phyloP scores from a whole-genome alignment of 148 eudicot genomes.

The Camellia japonica region DNA sequence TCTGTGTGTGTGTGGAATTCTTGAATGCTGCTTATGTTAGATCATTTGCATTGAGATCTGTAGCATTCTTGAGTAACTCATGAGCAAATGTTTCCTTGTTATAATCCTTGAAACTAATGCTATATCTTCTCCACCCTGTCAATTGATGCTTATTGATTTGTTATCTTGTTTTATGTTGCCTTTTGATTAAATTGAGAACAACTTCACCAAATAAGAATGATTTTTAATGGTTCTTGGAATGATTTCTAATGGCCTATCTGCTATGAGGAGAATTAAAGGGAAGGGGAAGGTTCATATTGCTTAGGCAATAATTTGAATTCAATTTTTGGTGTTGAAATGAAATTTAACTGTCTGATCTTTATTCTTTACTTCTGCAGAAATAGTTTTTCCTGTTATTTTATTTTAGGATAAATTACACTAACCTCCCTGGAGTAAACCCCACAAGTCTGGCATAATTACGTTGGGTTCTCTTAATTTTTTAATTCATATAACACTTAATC shows the following conservation, averaged over 20 bases:
- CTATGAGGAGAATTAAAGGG: not conserved
- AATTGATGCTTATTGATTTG: not conserved
- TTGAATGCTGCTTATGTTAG: slow-evolving; percentile 5
- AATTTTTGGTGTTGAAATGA: not conserved
- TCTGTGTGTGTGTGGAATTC: not conserved
- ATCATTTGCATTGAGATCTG: slow-evolving; percentile 1
- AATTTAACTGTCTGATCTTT: slow-evolving; percentile 6
- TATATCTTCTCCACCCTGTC: not conserved
- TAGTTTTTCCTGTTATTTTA: not conserved
- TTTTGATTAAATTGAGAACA: not conserved
- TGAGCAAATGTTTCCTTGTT: not conserved
- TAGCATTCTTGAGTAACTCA: not conserved
- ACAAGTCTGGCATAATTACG: no score
- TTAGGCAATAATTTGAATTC: not conserved
- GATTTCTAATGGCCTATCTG: not conserved
- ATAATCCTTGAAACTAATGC: not conserved
- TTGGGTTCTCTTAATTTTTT: no score
- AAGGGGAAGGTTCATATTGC: not conserved
- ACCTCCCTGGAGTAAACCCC: no score
- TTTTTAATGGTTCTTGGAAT: slow-evolving; percentile 4
- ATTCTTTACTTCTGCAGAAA: not conserved
- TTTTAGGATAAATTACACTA: no score
- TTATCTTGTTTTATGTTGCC: not conserved
- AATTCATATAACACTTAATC: no score
- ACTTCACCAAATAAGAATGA: not conserved